Conservation (phyloP, 257 asterid species). For the Salvia hispanica region DNA sequence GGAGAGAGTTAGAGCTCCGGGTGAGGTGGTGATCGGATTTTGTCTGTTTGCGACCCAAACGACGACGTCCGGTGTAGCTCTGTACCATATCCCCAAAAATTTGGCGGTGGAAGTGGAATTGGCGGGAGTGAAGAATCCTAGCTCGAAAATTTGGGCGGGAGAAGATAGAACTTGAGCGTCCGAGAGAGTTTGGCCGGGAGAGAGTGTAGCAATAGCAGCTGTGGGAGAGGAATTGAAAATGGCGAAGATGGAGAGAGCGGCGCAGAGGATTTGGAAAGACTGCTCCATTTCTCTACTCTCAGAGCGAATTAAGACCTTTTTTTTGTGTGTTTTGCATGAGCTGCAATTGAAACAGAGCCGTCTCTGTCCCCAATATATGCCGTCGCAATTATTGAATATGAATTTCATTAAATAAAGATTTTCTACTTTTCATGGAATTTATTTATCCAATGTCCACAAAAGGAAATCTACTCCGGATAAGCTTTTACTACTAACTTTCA, state of each 20-base stretch:
- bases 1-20: conserved; percentile 14
- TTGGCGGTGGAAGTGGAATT: conserved; percentile 13
- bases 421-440: no score
- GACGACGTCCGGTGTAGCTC: conserved; percentile 24
- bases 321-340: no score
- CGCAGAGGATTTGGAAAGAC: not conserved
- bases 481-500: no score
- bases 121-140: conserved; percentile 22
- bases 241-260: conserved; percentile 1
- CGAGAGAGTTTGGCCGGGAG: conserved; percentile 16
- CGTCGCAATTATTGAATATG: no score
- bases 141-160: conserved; percentile 13
- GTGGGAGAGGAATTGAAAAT: not conserved
- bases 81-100: conserved; percentile 28
- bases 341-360: no score
- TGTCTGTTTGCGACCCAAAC: conserved; percentile 34
- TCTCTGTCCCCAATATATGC: no score
- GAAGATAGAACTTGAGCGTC: conserved; percentile 12
- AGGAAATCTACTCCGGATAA: no score
- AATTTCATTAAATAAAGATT: no score
- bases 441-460: no score
- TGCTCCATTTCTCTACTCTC: not conserved
- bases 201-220: not conserved
- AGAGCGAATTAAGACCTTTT: no score
- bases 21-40: conserved; percentile 10